These are phyloP conservation scores for Digitaria exilis DNA, from an alignment of 202 grass and related monocot species.

Conservation along the genomic window DNA sequence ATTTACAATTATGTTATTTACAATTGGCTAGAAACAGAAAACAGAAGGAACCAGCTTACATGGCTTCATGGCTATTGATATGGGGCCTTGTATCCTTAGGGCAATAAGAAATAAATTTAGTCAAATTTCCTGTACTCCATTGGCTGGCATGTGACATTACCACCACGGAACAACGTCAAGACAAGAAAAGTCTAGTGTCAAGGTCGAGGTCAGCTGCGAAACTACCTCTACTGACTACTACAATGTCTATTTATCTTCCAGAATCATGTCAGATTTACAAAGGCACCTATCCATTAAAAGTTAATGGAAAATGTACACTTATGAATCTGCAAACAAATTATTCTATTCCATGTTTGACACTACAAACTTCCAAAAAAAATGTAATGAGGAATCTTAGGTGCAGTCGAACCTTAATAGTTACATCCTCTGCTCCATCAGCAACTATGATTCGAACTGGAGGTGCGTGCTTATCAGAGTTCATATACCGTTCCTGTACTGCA, in stretches of 20 bases:
- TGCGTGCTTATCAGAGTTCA: constrained; percentile 80
- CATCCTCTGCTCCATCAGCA: constrained; percentile 91
- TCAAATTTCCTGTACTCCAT: not conserved
- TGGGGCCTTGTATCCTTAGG: not conserved
- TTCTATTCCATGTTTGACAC: not conserved
- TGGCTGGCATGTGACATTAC: not conserved
- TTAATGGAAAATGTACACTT: constrained; percentile 14
- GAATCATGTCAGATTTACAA: not conserved
- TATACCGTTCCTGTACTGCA: constrained; percentile 89
- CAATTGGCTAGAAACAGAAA: not conserved
- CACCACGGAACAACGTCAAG: not conserved
- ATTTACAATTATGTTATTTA: not conserved
- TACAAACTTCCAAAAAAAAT: not conserved
- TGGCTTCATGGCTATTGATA: not conserved
- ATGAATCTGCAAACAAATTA: not conserved
- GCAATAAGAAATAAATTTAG: not conserved
- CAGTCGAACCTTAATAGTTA: constrained; percentile 89
- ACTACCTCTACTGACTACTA: not conserved
- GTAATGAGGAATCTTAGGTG: not conserved
- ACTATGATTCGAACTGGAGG: constrained; percentile 95
- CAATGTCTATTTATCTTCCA: constrained; percentile 1
- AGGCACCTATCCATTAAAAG: not conserved
- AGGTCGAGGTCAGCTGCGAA: not conserved
- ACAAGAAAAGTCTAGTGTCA: not conserved
- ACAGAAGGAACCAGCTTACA: not conserved